Base-by-base conservation (phyloP, 805 yeast species). In the Kuraishia ogatae region DNA sequence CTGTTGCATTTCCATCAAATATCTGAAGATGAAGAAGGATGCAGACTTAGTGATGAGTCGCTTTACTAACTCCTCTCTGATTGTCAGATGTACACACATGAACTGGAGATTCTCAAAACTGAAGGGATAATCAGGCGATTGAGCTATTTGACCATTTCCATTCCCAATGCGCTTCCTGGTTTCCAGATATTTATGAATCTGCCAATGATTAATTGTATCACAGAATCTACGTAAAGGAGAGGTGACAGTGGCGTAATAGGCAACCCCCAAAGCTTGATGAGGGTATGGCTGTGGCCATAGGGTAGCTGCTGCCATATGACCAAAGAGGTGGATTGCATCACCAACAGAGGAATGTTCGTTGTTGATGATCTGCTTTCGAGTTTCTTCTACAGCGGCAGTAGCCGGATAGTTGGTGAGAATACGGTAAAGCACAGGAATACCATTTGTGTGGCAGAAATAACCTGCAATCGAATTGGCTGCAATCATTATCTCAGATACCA, bases 401-500 rank as follows among this genome's bases (percentile, higher is more conserved):
- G 62, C 58, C 20, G 69, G 68, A 52, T 60, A 64, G 52, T 53
- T 57, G 39, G 53, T 60, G 53, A 61, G 77, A 56, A 57, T 71
- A 62, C 61, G 62, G 63, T 75, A 84, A 13, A 87, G 71, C 11
- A 84, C 81, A 1, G 85, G 83, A 10, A 83, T 75, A 0, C 69
- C 61, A 48, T 79, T 69, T 4, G 66, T 59, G 1, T 59, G 49
- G 17, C 85, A 79, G 60, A 73, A 77, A 1, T 66, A 56, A 0
- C 87, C 87, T 1, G 83, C 75, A 2, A 84, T 69, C n/a, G 77
- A 71, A 65, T 90, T 91, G 0, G 94, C 90, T 50, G 81, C 70
- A 23, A 92, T 78, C 99, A 93, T 93, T 52, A 87, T 66, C 65
- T 93, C 96, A 0, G 93, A 78, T 1, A 93, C 97, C 24, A 93